Evolutionary conservation across 345 rosid species (phyloP).

Genomic region (Lepidium africanum): DNA sequence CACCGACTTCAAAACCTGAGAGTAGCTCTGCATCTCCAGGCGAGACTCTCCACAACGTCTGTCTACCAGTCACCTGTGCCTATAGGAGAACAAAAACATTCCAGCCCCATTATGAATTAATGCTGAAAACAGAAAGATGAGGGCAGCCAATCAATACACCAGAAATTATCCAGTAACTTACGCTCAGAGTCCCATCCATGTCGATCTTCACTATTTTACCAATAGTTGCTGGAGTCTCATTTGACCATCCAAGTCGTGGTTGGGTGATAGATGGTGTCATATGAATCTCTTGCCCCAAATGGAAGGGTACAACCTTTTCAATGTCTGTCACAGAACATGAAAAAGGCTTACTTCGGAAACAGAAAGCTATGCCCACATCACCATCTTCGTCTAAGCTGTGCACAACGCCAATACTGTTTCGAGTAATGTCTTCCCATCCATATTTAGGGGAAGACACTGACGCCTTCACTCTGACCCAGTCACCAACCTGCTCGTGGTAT

Average conservation of each 20-base stretch:
- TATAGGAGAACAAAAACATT: conserved; percentile 30
- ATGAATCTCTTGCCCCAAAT: conserved; percentile 83
- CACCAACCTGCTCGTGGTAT: conserved; percentile 64
- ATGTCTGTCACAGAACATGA: conserved; percentile 86
- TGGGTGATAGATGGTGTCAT: conserved; percentile 66
- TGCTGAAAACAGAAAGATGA: background rate
- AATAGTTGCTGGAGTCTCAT: conserved; percentile 88
- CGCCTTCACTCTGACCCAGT: conserved; percentile 94
- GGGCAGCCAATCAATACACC: background rate
- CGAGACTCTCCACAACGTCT: conserved; percentile 78
- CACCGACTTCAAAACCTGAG: conserved; percentile 96
- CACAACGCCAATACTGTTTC: conserved; percentile 75
- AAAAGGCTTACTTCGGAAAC: conserved; percentile 88
- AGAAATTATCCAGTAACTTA: conserved; percentile 33
- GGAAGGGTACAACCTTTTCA: conserved; percentile 85
- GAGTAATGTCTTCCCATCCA: conserved; percentile 92
- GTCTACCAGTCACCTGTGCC: conserved; percentile 82
- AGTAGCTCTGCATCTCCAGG: conserved; percentile 98
- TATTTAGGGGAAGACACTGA: conserved; percentile 93
- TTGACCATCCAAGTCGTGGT: conserved; percentile 98
- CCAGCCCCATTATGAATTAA: background rate
- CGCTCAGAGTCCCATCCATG: conserved; percentile 97
- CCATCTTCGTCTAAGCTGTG: conserved; percentile 97
- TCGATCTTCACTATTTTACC: conserved; percentile 82
- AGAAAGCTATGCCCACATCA: conserved; percentile 88